Evolutionary conservation across 306 rosid species (phyloP).

Genomic region (Prunus mira): DNA sequence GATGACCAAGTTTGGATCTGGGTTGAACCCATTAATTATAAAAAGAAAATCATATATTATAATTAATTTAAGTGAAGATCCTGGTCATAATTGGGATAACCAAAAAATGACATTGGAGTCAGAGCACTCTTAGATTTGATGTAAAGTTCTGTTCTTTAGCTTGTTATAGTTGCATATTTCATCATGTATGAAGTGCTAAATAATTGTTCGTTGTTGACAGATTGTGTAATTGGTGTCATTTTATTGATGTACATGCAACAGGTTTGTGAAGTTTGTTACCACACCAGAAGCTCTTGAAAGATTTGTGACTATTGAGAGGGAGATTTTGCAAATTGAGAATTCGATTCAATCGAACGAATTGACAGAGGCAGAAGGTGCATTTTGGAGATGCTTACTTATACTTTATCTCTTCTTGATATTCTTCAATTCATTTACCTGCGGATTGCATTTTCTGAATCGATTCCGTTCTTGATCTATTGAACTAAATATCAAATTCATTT

Average conservation of each 20-base stretch:
- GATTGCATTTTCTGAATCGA: neutral
- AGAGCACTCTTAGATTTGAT: neutral
- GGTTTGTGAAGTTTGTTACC: constrained; percentile 91
- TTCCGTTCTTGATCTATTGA: neutral
- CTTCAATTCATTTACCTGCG: neutral
- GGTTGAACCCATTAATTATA: neutral
- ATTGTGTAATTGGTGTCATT: neutral
- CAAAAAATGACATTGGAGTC: neutral
- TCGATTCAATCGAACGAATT: constrained; percentile 66
- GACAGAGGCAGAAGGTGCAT: constrained; percentile 65
- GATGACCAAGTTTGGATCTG: constrained; percentile 1
- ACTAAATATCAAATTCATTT: neutral
- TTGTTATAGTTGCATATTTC: neutral
- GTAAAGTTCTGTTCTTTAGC: neutral
- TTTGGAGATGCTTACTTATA: neutral
- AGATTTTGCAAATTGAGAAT: constrained; percentile 87
- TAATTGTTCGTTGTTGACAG: neutral
- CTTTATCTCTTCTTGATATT: constrained; percentile 7
- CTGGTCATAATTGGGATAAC: neutral
- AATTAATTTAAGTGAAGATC: neutral
- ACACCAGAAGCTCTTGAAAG: constrained; percentile 96
- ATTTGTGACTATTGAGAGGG: constrained; percentile 86
- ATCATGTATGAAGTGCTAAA: neutral
- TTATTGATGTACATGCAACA: constrained; percentile 29
- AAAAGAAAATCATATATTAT: neutral